phyloP scores from a whole-genome alignment of 495 filamentous ascomycete species.

The Penicillium waksmanii region DNA sequence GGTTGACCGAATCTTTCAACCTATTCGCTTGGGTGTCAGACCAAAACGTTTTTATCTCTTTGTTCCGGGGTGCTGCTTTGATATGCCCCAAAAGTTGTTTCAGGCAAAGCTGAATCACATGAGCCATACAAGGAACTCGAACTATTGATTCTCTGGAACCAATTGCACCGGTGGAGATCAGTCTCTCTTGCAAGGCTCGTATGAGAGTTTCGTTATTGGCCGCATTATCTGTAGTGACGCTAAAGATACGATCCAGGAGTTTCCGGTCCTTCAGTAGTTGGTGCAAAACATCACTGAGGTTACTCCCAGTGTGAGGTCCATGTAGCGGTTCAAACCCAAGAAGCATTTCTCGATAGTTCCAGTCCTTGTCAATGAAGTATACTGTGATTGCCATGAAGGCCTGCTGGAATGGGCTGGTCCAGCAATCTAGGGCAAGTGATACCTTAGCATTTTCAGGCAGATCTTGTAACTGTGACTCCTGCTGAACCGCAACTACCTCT shows the following conservation, averaged over 20 bases:
- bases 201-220: conserved; percentile 14
- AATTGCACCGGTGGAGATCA: conserved; percentile 6
- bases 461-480: conserved; percentile 5
- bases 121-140: conserved; percentile 12
- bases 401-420: conserved; percentile 8
- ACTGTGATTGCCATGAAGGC: conserved; percentile 11
- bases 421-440: conserved; percentile 10
- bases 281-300: conserved; percentile 7
- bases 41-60: conserved; percentile 9
- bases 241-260: conserved; percentile 19
- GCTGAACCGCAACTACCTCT: background rate
- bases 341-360: conserved; percentile 12
- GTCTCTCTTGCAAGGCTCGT: conserved; percentile 4
- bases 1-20: background rate
- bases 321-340: conserved; percentile 14
- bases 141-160: conserved; percentile 8
- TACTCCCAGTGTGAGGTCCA: conserved; percentile 4
- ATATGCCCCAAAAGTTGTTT: conserved; percentile 16
- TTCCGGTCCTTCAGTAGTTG: conserved; percentile 10
- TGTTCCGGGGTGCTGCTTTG: conserved; percentile 11
- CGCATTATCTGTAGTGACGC: conserved; percentile 13
- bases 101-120: conserved; percentile 18
- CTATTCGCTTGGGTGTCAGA: conserved; percentile 5
- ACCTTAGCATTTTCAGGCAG: conserved; percentile 5
- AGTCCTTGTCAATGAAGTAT: conserved; percentile 12